Evolutionary conservation across 2,329 filamentous ascomycete species (phyloP), one percentile per base, ranked within the genome.

Genomic region (Ceratocystis cubensis): DNA sequence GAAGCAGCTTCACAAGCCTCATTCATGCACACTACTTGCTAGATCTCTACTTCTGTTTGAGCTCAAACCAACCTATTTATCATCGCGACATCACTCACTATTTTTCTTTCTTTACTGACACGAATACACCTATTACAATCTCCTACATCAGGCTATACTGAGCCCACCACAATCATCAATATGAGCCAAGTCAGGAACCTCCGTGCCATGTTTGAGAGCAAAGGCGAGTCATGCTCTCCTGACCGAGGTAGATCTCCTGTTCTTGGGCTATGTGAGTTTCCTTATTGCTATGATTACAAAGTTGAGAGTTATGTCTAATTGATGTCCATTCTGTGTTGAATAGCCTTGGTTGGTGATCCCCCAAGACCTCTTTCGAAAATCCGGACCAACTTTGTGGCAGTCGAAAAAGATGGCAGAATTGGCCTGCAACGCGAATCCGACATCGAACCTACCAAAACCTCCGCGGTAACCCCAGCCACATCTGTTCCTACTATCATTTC

Each of bases 131-230:
- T 44, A 15, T 63, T 15, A 15, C 37, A 41, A 41, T 4, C 20
- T 66, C 69, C 8, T 17, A 30, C 10, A 20, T 20, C 28, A 30
- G 56, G 56, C 28, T 69, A n/a, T 30, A 41, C 33, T 20, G 28
- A 56, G 59, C 37, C 25, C 7, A n/a, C 53, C 3, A 30, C 44
- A 45, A 69, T 75, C 71, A 75, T 76, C 75, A 78, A 75, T 72
- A 85, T 85, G 82, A 85, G 85, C 73, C 85, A 83, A 73, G 87
- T 89, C 73, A 86, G 81, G 77, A 89, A 88, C 77, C 83, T 92
- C 70, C 82, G 87, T 72, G 88, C 88, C 73, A 90, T 89, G 82
- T 91, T 91, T 75, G 88, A 92, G 79, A 84, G 85, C 74, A 88
- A 84, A 76, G 83, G 81, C 74, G 65, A 66, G n/a, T 25, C 50